A percentile compares a stretch with the other conserved stretches of the same genome.
phyloP scores from a whole-genome alignment of 176 grass and related monocot species.

The Pharus latifolius region DNA sequence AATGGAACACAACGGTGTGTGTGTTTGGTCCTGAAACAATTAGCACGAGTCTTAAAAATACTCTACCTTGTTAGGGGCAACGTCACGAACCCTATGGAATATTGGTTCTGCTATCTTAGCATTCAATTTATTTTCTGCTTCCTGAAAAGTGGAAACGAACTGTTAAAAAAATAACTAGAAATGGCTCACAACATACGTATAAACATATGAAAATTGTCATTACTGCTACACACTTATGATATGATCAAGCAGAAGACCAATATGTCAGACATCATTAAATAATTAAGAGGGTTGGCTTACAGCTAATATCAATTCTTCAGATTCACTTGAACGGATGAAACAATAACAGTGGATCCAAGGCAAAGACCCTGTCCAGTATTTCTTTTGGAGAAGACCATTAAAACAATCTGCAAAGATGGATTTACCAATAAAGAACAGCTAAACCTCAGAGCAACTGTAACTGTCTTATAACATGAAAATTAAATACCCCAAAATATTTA shows the following conservation, averaged over 20 bases:
- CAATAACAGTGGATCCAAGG: slow-evolving; percentile 94
- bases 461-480: too few relatives aligned
- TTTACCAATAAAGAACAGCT: not conserved
- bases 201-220: slow-evolving; percentile 3
- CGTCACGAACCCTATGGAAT: slow-evolving; percentile 83
- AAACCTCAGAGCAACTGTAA: not conserved
- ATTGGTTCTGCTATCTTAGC: slow-evolving; percentile 58
- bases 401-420: slow-evolving; percentile 43
- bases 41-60: not conserved
- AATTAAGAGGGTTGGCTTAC: slow-evolving; percentile 25
- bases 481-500: not conserved
- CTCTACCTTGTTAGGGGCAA: slow-evolving; percentile 94
- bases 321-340: slow-evolving; percentile 81
- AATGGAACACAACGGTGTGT: not conserved
- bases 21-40: not conserved
- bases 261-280: not conserved
- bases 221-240: not conserved
- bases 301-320: slow-evolving; percentile 57
- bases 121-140: slow-evolving; percentile 60
- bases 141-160: slow-evolving; percentile 32
- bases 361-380: slow-evolving; percentile 62
- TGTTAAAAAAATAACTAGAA: not conserved
- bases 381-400: slow-evolving; percentile 56
- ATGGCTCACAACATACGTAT: not conserved
- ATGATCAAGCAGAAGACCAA: not conserved